Evolutionary conservation across 306 rosid genomes (phyloP).

Genomic region (Corylus heterophylla): DNA sequence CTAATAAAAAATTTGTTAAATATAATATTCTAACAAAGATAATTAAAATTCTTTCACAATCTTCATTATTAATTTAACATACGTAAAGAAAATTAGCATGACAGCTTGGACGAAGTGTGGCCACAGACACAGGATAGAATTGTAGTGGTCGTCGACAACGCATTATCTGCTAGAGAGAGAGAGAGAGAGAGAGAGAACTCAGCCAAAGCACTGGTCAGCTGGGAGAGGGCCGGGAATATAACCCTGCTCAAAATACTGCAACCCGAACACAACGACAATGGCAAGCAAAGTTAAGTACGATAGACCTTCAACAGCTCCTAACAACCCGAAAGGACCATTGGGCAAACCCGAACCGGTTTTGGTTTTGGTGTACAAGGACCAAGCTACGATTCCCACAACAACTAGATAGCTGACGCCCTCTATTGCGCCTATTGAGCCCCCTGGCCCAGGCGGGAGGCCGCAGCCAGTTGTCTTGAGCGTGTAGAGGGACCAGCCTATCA

Average conservation of each 20-base stretch:
- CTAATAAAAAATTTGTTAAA: too few relatives aligned
- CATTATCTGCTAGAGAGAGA: constrained; percentile 16
- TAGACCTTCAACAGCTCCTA: constrained; percentile 90
- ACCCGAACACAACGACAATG: constrained; percentile 70
- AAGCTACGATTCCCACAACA: constrained; percentile 74
- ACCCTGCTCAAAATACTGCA: constrained; percentile 75
- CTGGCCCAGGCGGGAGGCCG: constrained; percentile 93
- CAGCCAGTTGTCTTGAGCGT: constrained; percentile 90
- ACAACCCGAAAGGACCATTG: constrained; percentile 73
- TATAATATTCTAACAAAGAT: too few relatives aligned
- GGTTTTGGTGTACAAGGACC: constrained; percentile 76
- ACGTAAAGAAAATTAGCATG: background rate
- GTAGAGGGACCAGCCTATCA: constrained; percentile 91
- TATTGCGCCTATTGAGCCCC: constrained; percentile 80
- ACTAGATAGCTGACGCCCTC: constrained; percentile 87
- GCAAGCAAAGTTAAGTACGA: constrained; percentile 63
- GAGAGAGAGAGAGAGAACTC: constrained; percentile 9
- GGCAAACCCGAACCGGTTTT: constrained; percentile 93
- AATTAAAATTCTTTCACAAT: too few relatives aligned
- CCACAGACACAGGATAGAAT: constrained; percentile 52
- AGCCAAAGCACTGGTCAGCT: constrained; percentile 86
- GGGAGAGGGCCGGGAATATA: constrained; percentile 92
- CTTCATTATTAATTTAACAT: background rate
- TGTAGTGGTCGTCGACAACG: constrained; percentile 21
- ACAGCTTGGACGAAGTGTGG: constrained; percentile 16